A percentile compares a stretch with the other conserved stretches of the same genome.
Conservation (phyloP, 2,329 filamentous ascomycete species). For the Pleoardoris graminearum region DNA sequence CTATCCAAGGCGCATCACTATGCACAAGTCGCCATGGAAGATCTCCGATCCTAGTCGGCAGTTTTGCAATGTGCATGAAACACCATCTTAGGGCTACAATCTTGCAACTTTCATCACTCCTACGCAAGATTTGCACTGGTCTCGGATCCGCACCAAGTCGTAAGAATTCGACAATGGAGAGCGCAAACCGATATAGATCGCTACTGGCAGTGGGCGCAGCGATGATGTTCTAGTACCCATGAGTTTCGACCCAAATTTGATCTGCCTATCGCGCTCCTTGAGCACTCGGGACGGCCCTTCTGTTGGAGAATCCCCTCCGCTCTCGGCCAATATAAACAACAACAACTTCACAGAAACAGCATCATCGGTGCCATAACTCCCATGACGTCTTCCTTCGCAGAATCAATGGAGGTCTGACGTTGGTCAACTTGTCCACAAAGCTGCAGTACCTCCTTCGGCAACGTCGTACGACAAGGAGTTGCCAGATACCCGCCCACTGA, state of each 20-base stretch:
- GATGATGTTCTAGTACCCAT: too few species aligned
- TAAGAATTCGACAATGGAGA: too few species aligned
- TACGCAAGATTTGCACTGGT: too few species aligned
- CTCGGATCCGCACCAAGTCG: too few species aligned
- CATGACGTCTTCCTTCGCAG: not conserved
- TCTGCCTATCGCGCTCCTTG: not conserved
- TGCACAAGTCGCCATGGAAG: not conserved
- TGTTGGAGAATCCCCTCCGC: not conserved
- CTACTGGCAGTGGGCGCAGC: too few species aligned
- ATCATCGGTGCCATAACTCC: not conserved
- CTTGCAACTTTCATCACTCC: too few species aligned
- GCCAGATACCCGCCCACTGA: not conserved
- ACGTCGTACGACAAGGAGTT: not conserved
- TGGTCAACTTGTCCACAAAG: not conserved
- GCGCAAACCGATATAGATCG: too few species aligned
- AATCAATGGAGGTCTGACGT: not conserved
- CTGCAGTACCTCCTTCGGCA: slow-evolving; percentile 1
- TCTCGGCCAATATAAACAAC: not conserved
- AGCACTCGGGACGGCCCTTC: slow-evolving; percentile 1
- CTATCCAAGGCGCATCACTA: not conserved
- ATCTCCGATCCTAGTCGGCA: slow-evolving; percentile 3
- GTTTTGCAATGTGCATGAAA: not conserved
- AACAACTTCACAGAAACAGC: not conserved
- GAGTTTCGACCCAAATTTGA: not conserved
- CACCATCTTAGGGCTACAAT: not conserved